These are phyloP conservation scores for Scortechinia acanthostroma DNA, from an alignment of 2,329 filamentous ascomycete species.

Conservation along the genomic window DNA sequence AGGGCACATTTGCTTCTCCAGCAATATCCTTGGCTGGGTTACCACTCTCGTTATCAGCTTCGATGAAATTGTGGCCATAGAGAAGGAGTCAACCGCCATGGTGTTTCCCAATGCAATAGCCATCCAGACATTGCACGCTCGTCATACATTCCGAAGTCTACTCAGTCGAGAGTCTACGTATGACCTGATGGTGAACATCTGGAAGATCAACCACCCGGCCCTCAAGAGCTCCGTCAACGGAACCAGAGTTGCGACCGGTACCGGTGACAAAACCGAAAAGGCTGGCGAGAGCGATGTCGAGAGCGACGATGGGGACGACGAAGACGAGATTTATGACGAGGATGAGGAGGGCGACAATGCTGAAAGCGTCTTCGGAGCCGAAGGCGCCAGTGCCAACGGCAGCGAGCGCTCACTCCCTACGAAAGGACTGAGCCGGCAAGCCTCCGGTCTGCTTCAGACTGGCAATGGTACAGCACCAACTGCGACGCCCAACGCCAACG, in stretches of 20 bases:
- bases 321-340: conserved; percentile 45
- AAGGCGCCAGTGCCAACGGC: conserved; percentile 67
- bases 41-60: conserved; percentile 97
- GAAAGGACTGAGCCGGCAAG: conserved; percentile 24
- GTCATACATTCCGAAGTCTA: conserved; percentile 92
- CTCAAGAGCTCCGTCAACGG: conserved; percentile 87
- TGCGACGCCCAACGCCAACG: conserved; percentile 37
- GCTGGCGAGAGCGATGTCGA: conserved; percentile 36
- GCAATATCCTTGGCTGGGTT: conserved; percentile 96
- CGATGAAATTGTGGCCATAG: conserved; percentile 91
- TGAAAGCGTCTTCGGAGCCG: conserved; percentile 57
- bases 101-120: conserved; percentile 96
- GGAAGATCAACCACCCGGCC: conserved; percentile 92
- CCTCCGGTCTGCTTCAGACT: conserved; percentile 12
- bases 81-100: conserved; percentile 91
- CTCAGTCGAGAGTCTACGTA: conserved; percentile 92
- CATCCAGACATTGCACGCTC: conserved; percentile 89
- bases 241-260: conserved; percentile 71
- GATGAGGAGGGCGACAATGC: conserved; percentile 27
- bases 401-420: conserved; percentile 63
- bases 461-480: conserved; percentile 24
- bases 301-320: conserved; percentile 28
- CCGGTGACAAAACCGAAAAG: conserved; percentile 88
- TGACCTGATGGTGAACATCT: conserved; percentile 93
- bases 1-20: conserved; percentile 95